Base-by-base conservation (phyloP, 768 basidiomycete genomes). In the Trametes maxima region DNA sequence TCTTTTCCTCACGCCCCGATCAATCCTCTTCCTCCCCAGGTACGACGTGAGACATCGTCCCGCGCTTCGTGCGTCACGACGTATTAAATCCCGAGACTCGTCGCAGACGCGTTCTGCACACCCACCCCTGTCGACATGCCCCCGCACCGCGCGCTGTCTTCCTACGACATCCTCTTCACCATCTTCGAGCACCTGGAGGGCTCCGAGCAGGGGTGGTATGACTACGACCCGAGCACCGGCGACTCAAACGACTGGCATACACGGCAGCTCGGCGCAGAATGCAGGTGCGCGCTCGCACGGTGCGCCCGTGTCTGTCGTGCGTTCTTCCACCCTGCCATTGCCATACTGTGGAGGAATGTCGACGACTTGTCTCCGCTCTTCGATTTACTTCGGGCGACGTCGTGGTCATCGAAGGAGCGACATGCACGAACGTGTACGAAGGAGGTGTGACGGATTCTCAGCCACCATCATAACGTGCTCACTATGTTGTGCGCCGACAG, bases 331-430 rank as follows among this genome's bases (percentile, higher is more conserved):
- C 62, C 62, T 11, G 62, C 62, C n/a, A 19, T 44, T 13, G 44
- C 62, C 2, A n/a, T 57, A 17, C 52, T 63, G 8, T 63, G 62
- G 62, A 53, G 46, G 40, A 47, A 63, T 33, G 22, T 63, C 17
- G 62, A 63, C 45, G 50, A 53, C 19, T 2, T 53, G 4, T 50
- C 62, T 6, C 40, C 13, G 7, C 21, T 58, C 21, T 39, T 58
- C 17, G 19, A 43, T 19, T 17, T 57, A 12, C 40, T 57, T 14
- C 37, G 47, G 7, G 3, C 24, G 3, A 21, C 43, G 2, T 28
- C 45, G 24, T 24, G 43, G 16, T 33, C 12, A 7, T 13, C 21
- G 2, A 33, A 37, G 25, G n/a, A 49, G 7, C 35, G 43, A 5
- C 24, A 47, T 22, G n/a, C n/a, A 2, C 14, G 25, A 3, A 7